phyloP scores from a whole-genome alignment of 805 yeast genomes.

The Ogataea sp. region DNA sequence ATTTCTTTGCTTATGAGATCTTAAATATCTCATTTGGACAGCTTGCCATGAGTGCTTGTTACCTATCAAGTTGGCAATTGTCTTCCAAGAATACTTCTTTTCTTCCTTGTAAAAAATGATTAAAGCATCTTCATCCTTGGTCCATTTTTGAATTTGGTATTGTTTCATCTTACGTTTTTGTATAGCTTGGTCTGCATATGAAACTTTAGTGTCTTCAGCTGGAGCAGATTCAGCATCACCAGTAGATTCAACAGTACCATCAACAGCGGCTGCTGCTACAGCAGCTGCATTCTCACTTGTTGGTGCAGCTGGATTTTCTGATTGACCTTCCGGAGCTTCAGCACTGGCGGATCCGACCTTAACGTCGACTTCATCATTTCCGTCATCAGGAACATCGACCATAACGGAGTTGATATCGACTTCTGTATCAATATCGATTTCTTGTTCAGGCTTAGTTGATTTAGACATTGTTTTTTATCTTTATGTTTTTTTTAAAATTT shows the following conservation, averaged over 20 bases:
- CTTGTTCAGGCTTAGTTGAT: too few species aligned
- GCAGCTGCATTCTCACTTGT: not conserved
- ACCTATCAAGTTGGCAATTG: conserved; percentile 24
- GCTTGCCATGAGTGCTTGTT: conserved; percentile 35
- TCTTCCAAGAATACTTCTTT: conserved; percentile 29
- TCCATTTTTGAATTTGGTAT: conserved; percentile 17
- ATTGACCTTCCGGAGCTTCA: not conserved
- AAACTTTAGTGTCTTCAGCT: not conserved
- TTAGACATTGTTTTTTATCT: too few species aligned
- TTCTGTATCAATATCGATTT: too few species aligned
- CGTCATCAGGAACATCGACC: too few species aligned
- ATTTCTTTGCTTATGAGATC: conserved; percentile 29
- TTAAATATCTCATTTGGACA: conserved; percentile 37
- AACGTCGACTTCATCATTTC: too few species aligned
- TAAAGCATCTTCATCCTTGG: conserved; percentile 27
- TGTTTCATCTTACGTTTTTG: not conserved
- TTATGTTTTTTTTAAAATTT: too few species aligned
- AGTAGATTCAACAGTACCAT: not conserved
- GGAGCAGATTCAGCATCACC: not conserved
- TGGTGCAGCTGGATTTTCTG: not conserved
- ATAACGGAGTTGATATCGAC: too few species aligned
- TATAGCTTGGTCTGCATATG: not conserved
- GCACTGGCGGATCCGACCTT: not conserved
- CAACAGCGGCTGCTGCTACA: not conserved
- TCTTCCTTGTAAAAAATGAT: conserved; percentile 30